Percentiles rank a stretch among this genome's conserved stretches.
Evolutionary conservation across 1,284 basidiomycete genomes (phyloP).

Genomic region (Mycosarcoma maydis): DNA sequence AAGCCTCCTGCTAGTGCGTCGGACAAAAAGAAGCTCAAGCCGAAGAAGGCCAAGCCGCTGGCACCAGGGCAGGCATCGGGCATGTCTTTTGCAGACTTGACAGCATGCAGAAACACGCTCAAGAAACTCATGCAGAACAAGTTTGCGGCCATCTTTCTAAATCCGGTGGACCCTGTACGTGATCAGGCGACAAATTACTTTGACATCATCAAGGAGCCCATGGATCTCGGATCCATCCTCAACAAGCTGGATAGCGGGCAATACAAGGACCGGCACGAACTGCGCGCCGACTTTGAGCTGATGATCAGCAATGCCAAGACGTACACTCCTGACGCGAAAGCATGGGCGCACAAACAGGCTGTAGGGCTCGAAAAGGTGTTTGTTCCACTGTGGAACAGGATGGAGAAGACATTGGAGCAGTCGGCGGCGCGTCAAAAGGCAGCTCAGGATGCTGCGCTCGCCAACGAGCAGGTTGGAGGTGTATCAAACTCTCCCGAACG

Average conservation of each 20-base stretch:
- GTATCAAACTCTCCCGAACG: conserved; percentile 22
- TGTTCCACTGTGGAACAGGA: conserved; percentile 76
- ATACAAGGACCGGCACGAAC: conserved; percentile 84
- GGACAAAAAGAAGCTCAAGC: conserved; percentile 65
- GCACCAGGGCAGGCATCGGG: conserved; percentile 75
- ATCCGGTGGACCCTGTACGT: conserved; percentile 77
- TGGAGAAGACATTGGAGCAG: conserved; percentile 66
- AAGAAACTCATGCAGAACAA: conserved; percentile 78
- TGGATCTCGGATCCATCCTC: conserved; percentile 90
- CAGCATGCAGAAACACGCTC: conserved; percentile 80
- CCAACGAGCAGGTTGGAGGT: conserved; percentile 16
- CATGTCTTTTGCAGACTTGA: conserved; percentile 82
- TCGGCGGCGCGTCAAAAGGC: conserved; percentile 59
- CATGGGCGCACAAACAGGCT: conserved; percentile 80
- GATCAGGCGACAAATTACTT: conserved; percentile 74
- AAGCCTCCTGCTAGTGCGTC: conserved; percentile 58
- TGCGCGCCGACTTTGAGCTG: conserved; percentile 86
- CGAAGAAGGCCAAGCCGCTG: conserved; percentile 65
- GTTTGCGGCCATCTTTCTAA: conserved; percentile 78
- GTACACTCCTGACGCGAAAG: conserved; percentile 78
- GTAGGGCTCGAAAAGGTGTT: conserved; percentile 82
- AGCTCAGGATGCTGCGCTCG: conserved; percentile 39
- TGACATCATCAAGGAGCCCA: conserved; percentile 87
- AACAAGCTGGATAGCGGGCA: conserved; percentile 84
- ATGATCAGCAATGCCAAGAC: conserved; percentile 87